Evolutionary conservation across 305 asterid species (phyloP).

Genomic region (Coffea humblotiana): DNA sequence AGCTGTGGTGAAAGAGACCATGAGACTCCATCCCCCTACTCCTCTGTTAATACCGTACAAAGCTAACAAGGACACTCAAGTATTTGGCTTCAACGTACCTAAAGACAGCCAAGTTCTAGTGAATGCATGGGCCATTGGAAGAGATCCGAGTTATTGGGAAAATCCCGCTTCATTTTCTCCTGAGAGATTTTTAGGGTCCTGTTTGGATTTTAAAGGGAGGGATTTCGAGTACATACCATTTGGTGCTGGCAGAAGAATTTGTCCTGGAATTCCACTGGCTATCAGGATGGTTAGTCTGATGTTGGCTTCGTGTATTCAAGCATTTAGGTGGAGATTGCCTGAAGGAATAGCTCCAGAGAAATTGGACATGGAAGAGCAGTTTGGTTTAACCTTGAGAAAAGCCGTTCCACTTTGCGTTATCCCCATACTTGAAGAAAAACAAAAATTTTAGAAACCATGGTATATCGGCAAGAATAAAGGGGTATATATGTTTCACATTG

Average conservation of each 20-base stretch:
- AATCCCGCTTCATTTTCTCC: background rate
- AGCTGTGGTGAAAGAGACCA: slow-evolving; percentile 10
- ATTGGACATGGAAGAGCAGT: slow-evolving; percentile 14
- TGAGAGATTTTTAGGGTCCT: slow-evolving; percentile 5
- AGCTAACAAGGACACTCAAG: background rate
- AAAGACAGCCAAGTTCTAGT: slow-evolving; percentile 6
- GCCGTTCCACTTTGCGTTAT: slow-evolving; percentile 11
- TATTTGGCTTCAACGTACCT: background rate
- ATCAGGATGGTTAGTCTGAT: slow-evolving; percentile 14
- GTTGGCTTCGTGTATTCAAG: slow-evolving; percentile 14
- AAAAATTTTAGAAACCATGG: too few species aligned
- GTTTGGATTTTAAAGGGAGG: background rate
- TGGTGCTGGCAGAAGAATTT: slow-evolving; percentile 8
- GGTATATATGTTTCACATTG: too few species aligned
- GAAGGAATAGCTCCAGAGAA: background rate
- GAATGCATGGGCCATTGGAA: background rate
- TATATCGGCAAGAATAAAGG: too few species aligned
- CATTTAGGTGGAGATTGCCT: slow-evolving; percentile 5
- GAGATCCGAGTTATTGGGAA: slow-evolving; percentile 1
- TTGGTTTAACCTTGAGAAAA: slow-evolving; percentile 8
- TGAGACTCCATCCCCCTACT: slow-evolving; percentile 15
- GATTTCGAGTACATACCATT: background rate
- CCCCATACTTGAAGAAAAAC: too few species aligned
- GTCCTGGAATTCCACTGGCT: slow-evolving; percentile 10
- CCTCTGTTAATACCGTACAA: slow-evolving; percentile 2